Evolutionary conservation across 371 early-diverging fungal genomes (phyloP).

Genomic region (Parasitella parasitica): DNA sequence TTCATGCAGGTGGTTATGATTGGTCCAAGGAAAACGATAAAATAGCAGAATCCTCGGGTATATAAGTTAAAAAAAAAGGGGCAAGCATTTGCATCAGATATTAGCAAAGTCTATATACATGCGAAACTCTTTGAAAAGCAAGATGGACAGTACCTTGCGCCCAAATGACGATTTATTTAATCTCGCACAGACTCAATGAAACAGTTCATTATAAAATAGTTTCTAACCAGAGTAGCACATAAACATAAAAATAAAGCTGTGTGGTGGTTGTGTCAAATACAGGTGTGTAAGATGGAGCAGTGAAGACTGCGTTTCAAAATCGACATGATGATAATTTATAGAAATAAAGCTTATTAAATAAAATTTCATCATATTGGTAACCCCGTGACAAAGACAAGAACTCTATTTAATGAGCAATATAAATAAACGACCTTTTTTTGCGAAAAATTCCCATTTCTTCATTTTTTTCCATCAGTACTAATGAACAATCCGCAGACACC

Average conservation of each 20-base stretch:
- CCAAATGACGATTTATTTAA: neutral
- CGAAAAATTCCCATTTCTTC: neutral
- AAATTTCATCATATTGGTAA: slow-evolving; percentile 1
- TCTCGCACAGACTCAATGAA: slow-evolving; percentile 1
- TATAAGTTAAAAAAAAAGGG: neutral
- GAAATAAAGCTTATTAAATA: neutral
- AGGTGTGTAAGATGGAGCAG: neutral
- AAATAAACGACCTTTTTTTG: neutral
- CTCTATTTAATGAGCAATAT: neutral
- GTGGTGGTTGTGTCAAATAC: neutral
- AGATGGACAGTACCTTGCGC: neutral
- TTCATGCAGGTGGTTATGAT: slow-evolving; percentile 92
- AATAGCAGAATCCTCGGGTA: neutral
- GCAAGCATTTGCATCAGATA: neutral
- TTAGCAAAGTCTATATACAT: neutral
- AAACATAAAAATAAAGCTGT: neutral
- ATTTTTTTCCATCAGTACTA: neutral
- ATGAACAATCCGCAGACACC: neutral
- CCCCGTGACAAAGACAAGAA: neutral
- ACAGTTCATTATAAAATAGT: neutral
- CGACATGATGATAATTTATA: neutral
- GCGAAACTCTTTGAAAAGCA: neutral
- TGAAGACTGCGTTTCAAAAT: neutral
- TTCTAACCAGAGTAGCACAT: neutral
- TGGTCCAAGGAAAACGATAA: slow-evolving; percentile 92